Percentiles rank a stretch among this genome's conserved stretches.
Evolutionary conservation across 176 grass and related monocot species (phyloP).

Genomic region (Oryza meridionalis): DNA sequence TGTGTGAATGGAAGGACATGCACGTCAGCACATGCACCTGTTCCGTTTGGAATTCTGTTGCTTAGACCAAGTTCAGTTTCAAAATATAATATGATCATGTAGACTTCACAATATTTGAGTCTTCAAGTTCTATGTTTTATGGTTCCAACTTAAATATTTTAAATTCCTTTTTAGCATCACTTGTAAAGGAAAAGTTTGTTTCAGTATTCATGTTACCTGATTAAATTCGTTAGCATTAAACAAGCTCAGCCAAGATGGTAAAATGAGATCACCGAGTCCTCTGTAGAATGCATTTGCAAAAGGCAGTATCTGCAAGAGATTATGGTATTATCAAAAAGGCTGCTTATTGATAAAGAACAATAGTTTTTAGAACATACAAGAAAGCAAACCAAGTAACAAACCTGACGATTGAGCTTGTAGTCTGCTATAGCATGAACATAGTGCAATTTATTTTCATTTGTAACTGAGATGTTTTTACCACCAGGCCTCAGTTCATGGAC

Average conservation of each 20-base stretch:
- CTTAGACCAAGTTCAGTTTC: constrained; percentile 11
- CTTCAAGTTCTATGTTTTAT: background rate
- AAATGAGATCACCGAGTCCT: constrained; percentile 88
- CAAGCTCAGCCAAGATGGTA: constrained; percentile 87
- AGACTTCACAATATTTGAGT: background rate
- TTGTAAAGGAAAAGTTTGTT: background rate
- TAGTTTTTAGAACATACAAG: constrained; percentile 18
- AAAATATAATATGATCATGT: background rate
- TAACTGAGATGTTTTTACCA: constrained; percentile 90
- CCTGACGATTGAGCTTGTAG: constrained; percentile 93
- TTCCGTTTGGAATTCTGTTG: background rate
- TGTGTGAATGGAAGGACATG: background rate
- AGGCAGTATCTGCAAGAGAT: constrained; percentile 76
- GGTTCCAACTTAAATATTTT: background rate
- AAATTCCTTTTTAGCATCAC: background rate
- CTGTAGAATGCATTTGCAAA: constrained; percentile 98
- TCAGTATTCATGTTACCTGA: constrained; percentile 64
- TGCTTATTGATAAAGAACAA: constrained; percentile 21
- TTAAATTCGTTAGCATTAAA: constrained; percentile 99
- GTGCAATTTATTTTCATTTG: constrained; percentile 91
- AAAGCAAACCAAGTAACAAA: constrained; percentile 35
- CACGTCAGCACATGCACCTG: background rate
- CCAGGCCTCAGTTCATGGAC: constrained; percentile 90
- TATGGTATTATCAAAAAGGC: constrained; percentile 10
- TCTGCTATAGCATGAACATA: constrained; percentile 98